Percentiles rank a stretch among this genome's conserved stretches.
Conservation (phyloP, 305 asterid species). For the Fraxinus albicans region DNA sequence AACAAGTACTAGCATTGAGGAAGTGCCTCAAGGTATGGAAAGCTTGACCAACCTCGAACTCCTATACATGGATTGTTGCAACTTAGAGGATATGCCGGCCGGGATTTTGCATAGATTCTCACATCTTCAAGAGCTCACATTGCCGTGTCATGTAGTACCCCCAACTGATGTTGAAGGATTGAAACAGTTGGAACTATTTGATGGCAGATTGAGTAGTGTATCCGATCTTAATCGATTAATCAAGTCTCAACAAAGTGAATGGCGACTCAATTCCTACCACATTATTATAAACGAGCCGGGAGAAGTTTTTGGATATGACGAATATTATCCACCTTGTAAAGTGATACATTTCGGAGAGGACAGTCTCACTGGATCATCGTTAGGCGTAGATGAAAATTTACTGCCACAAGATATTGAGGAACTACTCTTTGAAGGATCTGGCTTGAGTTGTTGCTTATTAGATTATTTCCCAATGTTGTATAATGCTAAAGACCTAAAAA, state of each 20-base stretch:
- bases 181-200: background rate
- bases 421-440: background rate
- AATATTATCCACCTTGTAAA: background rate
- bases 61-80: constrained; percentile 2
- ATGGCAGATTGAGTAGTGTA: background rate
- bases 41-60: constrained; percentile 3
- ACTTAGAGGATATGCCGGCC: background rate
- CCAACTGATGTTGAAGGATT: background rate
- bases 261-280: constrained; percentile 1
- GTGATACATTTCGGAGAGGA: background rate
- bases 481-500: background rate
- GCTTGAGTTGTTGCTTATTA: background rate
- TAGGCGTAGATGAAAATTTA: background rate
- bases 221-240: background rate
- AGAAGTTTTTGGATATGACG: background rate
- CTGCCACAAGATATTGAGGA: constrained; percentile 18
- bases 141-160: background rate
- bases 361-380: background rate
- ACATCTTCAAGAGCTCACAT: constrained; percentile 15
- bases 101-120: background rate
- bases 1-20: background rate
- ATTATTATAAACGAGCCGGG: background rate
- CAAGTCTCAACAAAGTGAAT: background rate
- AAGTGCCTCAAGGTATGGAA: constrained; percentile 16
- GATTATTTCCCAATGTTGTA: background rate